Percentiles rank a stretch among this genome's conserved stretches.
phyloP scores from a whole-genome alignment of 1,139 yeast species.

The Pichia sp. region DNA sequence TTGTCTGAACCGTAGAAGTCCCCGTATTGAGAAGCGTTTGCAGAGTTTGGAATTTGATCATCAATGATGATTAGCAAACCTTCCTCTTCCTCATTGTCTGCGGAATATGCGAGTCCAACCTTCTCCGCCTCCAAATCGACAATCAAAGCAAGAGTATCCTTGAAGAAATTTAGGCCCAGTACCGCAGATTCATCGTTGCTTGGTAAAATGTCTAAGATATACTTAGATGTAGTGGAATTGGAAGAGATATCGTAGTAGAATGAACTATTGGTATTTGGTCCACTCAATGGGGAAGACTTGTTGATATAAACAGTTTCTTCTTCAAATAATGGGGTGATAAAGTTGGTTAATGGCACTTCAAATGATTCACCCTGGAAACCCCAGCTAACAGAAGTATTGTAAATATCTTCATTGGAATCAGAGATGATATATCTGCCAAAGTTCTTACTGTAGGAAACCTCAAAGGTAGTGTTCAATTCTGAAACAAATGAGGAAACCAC shows the following conservation, averaged over 20 bases:
- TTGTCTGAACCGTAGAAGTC: conserved; percentile 5
- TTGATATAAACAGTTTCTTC: conserved; percentile 7
- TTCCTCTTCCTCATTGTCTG: not conserved
- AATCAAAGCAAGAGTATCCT: conserved; percentile 60
- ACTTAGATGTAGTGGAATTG: not conserved
- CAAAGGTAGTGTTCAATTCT: conserved; percentile 30
- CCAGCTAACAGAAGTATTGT: conserved; percentile 20
- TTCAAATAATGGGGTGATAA: conserved; percentile 27
- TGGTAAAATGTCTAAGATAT: conserved; percentile 11
- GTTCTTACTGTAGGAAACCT: conserved; percentile 16
- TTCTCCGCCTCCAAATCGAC: conserved; percentile 61
- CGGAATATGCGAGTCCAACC: conserved; percentile 47
- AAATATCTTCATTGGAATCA: conserved; percentile 18
- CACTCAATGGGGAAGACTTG: not conserved
- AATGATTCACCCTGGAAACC: conserved; percentile 44
- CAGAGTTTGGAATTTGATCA: not conserved
- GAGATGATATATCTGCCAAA: conserved; percentile 29
- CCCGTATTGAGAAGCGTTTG: conserved; percentile 1
- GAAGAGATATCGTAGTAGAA: conserved; percentile 3
- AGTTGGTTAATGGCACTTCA: conserved; percentile 35
- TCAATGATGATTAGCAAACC: not conserved
- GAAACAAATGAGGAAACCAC: conserved; percentile 34
- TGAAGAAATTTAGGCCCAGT: conserved; percentile 65
- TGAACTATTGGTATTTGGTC: conserved; percentile 6
- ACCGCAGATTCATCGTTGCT: conserved; percentile 20